phyloP scores from a whole-genome alignment of 305 asterid species.

The Fraxinus velutina region DNA sequence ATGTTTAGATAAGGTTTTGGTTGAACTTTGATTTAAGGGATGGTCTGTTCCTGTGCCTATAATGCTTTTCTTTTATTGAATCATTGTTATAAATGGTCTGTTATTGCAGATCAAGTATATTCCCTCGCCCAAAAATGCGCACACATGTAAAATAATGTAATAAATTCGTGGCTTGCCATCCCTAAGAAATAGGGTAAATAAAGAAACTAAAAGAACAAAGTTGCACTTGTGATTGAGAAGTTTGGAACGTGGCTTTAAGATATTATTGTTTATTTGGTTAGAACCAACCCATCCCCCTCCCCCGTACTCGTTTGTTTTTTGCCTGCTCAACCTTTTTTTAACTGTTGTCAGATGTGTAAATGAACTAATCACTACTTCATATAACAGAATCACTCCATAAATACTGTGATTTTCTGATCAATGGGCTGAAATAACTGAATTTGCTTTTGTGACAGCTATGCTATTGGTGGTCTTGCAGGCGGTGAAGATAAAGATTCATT shows the following conservation, averaged over 20 bases:
- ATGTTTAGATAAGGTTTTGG: background rate
- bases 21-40: background rate
- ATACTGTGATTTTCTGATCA: constrained; percentile 20
- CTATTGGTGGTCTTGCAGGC: constrained; percentile 99
- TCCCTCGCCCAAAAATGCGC: background rate
- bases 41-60: background rate
- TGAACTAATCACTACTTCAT: background rate
- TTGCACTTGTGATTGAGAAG: background rate
- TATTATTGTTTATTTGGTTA: background rate
- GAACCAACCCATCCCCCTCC: background rate
- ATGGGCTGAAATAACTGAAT: constrained; percentile 34
- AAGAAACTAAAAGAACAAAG: background rate
- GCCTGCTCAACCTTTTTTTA: background rate
- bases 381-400: background rate
- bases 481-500: constrained; percentile 99
- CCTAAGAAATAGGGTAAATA: background rate
- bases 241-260: background rate
- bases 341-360: background rate
- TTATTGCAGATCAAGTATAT: background rate
- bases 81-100: background rate
- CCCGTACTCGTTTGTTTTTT: background rate
- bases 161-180: background rate
- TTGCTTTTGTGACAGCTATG: constrained; percentile 72
- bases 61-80: background rate
- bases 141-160: background rate